These are phyloP conservation scores for Zea mays DNA, from an alignment of 176 grass and related monocot genomes.

Conservation along the genomic window Zm-B73-REFERENCE-NAM-5.0 NC_050098.1:233484501-233485000, in stretches of 20 bases:
- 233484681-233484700: conserved; percentile 69
- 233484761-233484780: conserved; percentile 62
- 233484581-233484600: background rate
- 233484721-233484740: conserved; percentile 9
- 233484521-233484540: conserved; percentile 7
- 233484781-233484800: conserved; percentile 85
- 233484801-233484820: conserved; percentile 63
- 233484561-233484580: conserved; percentile 15
- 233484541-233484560: background rate
- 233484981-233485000: background rate
- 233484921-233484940: conserved; percentile 16
- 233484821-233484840: conserved; percentile 91
- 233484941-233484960: background rate
- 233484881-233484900: background rate
- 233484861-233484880: conserved; percentile 25
- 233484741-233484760: conserved; percentile 24
- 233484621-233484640: conserved; percentile 76
- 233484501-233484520: conserved; percentile 11
- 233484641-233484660: conserved; percentile 91
- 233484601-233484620: conserved; percentile 61
- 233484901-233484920: conserved; percentile 14
- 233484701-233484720: conserved; percentile 6
- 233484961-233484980: background rate
- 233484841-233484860: conserved; percentile 36
- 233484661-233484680: conserved; percentile 85